Base-by-base conservation (phyloP, 352 stramenopile species). In the Phytophthora ramorum region DNA sequence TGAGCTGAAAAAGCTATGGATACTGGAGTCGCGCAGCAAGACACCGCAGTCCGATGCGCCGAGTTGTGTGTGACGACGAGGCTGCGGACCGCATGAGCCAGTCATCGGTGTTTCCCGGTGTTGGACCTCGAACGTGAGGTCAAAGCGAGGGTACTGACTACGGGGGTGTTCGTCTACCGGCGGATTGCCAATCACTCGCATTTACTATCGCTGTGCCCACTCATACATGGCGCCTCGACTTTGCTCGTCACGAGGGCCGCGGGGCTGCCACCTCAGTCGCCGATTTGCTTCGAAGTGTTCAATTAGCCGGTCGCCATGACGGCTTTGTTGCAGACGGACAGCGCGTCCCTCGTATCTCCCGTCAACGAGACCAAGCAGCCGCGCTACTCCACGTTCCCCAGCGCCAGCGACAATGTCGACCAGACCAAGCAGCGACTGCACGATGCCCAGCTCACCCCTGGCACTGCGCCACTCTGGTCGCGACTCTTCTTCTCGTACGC, bases 401-500 rank as follows among this genome's bases (percentile, higher is more conserved):
- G 5, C 41, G 30, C 37, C 22, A 53, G 9, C 22, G 40, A 57
- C 22, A 16, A 48, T 1, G 54, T 70, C 17, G 47, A 51, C 32
- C 5, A 13, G 13, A 47, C 51, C 14, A 49, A 58, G 51, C 35
- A 48, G 51, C 7, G 17, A n/a, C 37, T 58, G 51, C 50, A 47
- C 9, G 37, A 44, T 20, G 20, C 13, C 2, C 16, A 7, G 16
- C 58, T 38, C 22, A 63, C 57, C 1, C 63, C 49, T 7, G 43
- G 50, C 28, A 62, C 56, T 5, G 52, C 65, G 17, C 54, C 65
- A 3, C 47, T 69, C 32, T 69, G 47, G 52, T 69, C 75, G 20
- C 49, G 58, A 4, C 55, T 87, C 22, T 64, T 85, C 22, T 86
- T 90, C 55, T 63, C 58, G n/a, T 89, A 70, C 63, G 75, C 73